A percentile compares a stretch with the other conserved stretches of the same genome.
Conservation (phyloP, 345 rosid genomes). For the Fremontodendron californicum region DNA sequence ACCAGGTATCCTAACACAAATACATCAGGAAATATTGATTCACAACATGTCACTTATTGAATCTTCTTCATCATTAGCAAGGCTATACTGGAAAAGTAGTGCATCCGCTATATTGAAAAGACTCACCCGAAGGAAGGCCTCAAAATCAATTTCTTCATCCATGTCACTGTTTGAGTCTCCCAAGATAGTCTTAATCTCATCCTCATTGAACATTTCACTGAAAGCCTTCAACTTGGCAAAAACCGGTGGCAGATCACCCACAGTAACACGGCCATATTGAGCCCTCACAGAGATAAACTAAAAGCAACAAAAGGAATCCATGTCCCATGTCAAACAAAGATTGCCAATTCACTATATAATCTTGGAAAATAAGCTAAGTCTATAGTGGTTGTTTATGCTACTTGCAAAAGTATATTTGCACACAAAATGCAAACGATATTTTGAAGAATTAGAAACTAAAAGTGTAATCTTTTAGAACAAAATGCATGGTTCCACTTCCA, state of each 20-base stretch:
- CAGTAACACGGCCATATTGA: constrained; percentile 17
- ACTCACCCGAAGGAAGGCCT: constrained; percentile 78
- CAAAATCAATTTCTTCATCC: constrained; percentile 82
- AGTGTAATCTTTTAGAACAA: neutral
- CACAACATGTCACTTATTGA: neutral
- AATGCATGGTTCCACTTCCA: neutral
- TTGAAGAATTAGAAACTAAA: neutral
- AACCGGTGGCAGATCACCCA: constrained; percentile 57
- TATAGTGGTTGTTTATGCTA: neutral
- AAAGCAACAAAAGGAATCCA: constrained; percentile 4
- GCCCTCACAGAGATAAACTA: constrained; percentile 69
- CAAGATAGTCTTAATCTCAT: constrained; percentile 63
- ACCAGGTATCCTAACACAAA: neutral
- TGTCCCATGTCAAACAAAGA: constrained; percentile 14
- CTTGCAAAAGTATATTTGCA: neutral
- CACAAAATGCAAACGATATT: neutral
- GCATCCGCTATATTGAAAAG: neutral
- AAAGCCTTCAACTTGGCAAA: constrained; percentile 72
- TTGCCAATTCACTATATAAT: neutral
- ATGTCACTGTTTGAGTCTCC: constrained; percentile 41
- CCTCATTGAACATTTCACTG: constrained; percentile 49
- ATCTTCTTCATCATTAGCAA: neutral
- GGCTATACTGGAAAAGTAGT: neutral
- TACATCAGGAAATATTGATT: neutral
- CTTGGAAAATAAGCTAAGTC: neutral